Evolutionary conservation across 2,329 filamentous ascomycete genomes (phyloP).

Genomic region (Colletotrichum scovillei): DNA sequence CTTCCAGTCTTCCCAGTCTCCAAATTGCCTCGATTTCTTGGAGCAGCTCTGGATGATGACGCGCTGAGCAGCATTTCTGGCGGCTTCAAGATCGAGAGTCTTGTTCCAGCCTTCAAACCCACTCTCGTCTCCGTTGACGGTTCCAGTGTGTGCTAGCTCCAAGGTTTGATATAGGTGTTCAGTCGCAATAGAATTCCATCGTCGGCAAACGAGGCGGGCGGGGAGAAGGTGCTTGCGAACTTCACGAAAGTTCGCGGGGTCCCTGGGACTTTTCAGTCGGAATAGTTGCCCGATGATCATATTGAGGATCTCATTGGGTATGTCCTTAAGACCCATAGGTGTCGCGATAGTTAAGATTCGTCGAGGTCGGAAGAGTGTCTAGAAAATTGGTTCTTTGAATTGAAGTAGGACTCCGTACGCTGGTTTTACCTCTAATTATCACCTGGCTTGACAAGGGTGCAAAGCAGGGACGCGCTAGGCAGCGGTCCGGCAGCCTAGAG

Average conservation of each 20-base stretch:
- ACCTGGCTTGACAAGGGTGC: too few relatives aligned
- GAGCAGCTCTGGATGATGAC: background rate
- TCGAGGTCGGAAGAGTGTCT: background rate
- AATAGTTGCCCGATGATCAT: background rate
- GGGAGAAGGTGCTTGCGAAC: background rate
- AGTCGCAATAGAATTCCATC: background rate
- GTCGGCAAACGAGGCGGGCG: background rate
- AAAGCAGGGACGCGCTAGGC: background rate
- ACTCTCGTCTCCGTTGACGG: background rate
- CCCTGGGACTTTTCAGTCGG: background rate
- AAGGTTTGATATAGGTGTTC: background rate
- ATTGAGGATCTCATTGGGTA: background rate
- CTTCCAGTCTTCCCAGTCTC: background rate
- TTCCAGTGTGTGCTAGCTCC: background rate
- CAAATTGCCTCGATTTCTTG: background rate
- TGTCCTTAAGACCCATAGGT: rapidly evolving
- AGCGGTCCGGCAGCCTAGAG: background rate
- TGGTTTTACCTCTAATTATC: too few relatives aligned
- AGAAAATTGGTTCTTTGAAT: background rate
- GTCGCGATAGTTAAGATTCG: too few relatives aligned
- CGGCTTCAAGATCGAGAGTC: background rate
- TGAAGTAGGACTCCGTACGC: background rate
- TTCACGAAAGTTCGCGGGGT: background rate
- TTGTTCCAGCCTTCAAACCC: background rate
- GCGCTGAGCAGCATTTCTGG: background rate